Base-by-base conservation (phyloP, 352 stramenopile species). In the Globisporangium apiculatum region DNA sequence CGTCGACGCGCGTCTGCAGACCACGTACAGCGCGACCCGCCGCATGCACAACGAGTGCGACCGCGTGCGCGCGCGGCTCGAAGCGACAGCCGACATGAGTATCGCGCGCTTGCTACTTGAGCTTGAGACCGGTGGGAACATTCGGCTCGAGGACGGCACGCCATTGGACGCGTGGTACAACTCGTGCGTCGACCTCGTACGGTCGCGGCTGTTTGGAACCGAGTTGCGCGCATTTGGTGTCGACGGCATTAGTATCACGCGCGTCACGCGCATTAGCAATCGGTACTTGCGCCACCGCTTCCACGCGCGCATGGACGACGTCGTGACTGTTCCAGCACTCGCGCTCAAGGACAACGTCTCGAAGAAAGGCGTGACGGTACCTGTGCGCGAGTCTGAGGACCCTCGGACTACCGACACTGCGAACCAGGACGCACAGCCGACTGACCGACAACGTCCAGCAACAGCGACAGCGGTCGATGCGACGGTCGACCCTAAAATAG, bases 41-140 rank as follows among this genome's bases (percentile, higher is more conserved):
- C 53, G 66, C 5, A 87, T 91, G 70, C 84, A 81, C 38, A 52
- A 63, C n/a, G 78, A 82, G n/a, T 89, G 83, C 37, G 71, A 93
- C 4, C 61, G 62, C 2, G 57, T 95, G 2, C 59, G 61, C 3
- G 58, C 58, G 12, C 65, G 59, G 14, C 52, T 95, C 18, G 70
- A 76, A 31, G 72, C 73, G 43, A 66, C 76, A 7, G 83, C 75
- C 2, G 82, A 96, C 43, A 74, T 86, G 40, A 89, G 83, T 48
- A 90, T 96, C 41, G 73, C 78, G 24, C 71, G 88, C 8, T 60
- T 97, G 35, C 66, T 97, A 49, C 55, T 97, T 37, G 90, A 97
- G 63, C 72, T 97, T 12, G 83, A 97, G 42, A 97, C 87, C 5
- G 90, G 89, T 12, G 90, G 89, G 0, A 97, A 97, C 51, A 94